A percentile compares a stretch with the other conserved stretches of the same genome.
phyloP scores from a whole-genome alignment of 2,329 filamentous ascomycete genomes.

The Colletotrichum tropicicola region DNA sequence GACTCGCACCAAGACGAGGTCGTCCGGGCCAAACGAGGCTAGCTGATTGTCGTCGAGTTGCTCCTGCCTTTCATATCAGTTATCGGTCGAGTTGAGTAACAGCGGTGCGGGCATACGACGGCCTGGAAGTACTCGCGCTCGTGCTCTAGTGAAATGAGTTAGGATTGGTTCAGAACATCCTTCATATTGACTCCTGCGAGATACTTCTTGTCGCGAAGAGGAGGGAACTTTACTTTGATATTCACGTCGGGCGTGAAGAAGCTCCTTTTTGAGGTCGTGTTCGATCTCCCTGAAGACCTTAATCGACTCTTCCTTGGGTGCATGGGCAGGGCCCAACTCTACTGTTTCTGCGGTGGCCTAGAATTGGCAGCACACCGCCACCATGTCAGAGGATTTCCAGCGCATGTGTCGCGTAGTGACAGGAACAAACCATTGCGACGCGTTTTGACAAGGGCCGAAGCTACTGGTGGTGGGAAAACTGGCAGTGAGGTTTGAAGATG shows the following conservation, averaged over 20 bases:
- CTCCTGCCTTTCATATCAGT: conserved; percentile 30
- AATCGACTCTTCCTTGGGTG: conserved; percentile 60
- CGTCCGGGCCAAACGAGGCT: conserved; percentile 44
- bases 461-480: no score
- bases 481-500: no score
- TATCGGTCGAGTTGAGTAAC: not conserved
- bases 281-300: conserved; percentile 58
- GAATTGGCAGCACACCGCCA: not conserved
- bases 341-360: conserved; percentile 64
- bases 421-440: not conserved
- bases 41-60: conserved; percentile 49
- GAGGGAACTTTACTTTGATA: conserved; percentile 46
- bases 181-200: not conserved
- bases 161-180: conserved; percentile 5
- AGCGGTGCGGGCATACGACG: conserved; percentile 40
- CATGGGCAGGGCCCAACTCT: conserved; percentile 56
- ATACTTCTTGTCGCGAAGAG: not conserved
- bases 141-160: conserved; percentile 51
- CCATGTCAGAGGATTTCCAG: not conserved
- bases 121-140: conserved; percentile 65
- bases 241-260: conserved; percentile 58
- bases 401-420: not conserved
- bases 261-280: conserved; percentile 58
- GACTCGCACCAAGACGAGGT: conserved; percentile 55
- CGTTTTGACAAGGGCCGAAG: not conserved